phyloP scores from a whole-genome alignment of 2,329 filamentous ascomycete species.

The Apiospora aurea region DNA sequence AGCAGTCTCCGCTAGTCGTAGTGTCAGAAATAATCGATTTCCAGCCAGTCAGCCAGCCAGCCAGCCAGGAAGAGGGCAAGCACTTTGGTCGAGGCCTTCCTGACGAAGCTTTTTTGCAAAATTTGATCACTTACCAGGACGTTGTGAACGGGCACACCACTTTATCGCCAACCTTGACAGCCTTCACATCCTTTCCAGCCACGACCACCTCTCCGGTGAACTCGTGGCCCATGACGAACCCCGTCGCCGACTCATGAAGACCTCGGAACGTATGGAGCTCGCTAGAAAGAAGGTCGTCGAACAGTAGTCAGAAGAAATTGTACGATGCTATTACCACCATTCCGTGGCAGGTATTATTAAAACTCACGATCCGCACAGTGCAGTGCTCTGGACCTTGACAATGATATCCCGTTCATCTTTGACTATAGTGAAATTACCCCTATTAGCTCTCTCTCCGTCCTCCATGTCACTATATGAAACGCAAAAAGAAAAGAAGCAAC shows the following conservation, averaged over 20 bases:
- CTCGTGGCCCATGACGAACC: conserved; percentile 80
- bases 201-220: conserved; percentile 81
- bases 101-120: too few species aligned
- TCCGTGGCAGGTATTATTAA: not conserved
- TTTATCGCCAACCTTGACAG: conserved; percentile 75
- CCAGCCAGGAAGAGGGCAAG: not conserved
- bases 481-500: not conserved
- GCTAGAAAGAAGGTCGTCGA: conserved; percentile 48
- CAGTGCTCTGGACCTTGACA: conserved; percentile 82
- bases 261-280: conserved; percentile 89
- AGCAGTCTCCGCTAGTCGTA: conserved; percentile 70
- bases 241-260: conserved; percentile 72
- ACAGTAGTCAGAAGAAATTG: not conserved
- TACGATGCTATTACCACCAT: not conserved
- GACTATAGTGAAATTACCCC: conserved; percentile 50
- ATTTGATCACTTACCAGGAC: conserved; percentile 66
- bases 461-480: not conserved
- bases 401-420: conserved; percentile 77
- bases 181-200: conserved; percentile 71
- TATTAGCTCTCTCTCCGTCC: conserved; percentile 28
- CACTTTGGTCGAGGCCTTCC: not conserved
- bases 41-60: too few species aligned
- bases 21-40: not conserved
- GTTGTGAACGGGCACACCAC: conserved; percentile 85
- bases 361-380: conserved; percentile 84